These are phyloP conservation scores for Alternaria triticimaculans DNA, from an alignment of 2,329 filamentous ascomycete genomes.

Conservation along the genomic window DNA sequence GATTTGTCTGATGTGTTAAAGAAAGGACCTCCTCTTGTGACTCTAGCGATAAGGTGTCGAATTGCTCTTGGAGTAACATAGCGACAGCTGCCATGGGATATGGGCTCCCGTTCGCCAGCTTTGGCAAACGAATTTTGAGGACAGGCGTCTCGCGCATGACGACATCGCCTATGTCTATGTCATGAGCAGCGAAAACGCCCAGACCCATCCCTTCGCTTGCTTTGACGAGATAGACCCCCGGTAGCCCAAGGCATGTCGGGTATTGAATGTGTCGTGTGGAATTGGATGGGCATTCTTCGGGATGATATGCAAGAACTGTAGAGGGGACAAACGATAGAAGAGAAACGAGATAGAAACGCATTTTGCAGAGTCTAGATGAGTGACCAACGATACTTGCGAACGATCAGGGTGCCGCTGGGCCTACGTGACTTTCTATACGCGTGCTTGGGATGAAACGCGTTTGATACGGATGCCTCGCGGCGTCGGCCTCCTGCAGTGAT, in stretches of 20 bases:
- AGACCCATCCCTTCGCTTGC: conserved; percentile 51
- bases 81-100: conserved; percentile 35
- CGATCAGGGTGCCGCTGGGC: not conserved
- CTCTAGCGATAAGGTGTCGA: conserved; percentile 27
- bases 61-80: conserved; percentile 30
- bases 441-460: conserved; percentile 21
- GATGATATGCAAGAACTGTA: conserved; percentile 4
- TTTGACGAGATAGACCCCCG: conserved; percentile 36
- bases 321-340: not conserved
- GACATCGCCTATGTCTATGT: conserved; percentile 48
- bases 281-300: conserved; percentile 15
- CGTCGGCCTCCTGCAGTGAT: conserved; percentile 3
- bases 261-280: conserved; percentile 21
- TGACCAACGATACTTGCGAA: not conserved
- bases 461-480: conserved; percentile 18
- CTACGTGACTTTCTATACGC: not conserved
- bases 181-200: conserved; percentile 50
- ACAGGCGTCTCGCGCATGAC: conserved; percentile 52
- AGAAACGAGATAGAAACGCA: not conserved
- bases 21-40: conserved; percentile 36
- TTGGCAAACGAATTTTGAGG: conserved; percentile 41
- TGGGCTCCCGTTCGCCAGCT: conserved; percentile 31
- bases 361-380: not conserved
- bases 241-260: conserved; percentile 31
- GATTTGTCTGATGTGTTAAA: conserved; percentile 33